phyloP scores from a whole-genome alignment of 208 protist species.

The Leishmania turanica region DNA sequence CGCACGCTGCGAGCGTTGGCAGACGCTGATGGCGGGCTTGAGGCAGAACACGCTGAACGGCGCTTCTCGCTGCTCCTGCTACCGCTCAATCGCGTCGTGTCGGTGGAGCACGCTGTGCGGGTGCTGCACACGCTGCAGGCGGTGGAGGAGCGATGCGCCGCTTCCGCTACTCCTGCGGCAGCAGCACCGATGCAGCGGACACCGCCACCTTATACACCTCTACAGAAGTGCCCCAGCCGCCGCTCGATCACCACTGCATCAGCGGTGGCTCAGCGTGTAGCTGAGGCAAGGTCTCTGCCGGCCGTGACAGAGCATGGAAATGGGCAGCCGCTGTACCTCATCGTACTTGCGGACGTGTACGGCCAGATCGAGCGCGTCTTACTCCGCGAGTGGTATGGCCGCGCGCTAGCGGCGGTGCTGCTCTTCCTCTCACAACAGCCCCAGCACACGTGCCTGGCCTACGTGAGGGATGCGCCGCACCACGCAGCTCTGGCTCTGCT shows the following conservation, averaged over 20 bases:
- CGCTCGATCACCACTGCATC: background rate
- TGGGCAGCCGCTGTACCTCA: background rate
- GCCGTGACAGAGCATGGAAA: background rate
- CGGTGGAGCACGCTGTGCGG: conserved; percentile 25
- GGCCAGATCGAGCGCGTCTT: conserved; percentile 18
- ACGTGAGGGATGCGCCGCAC: conserved; percentile 1
- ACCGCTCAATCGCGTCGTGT: conserved; percentile 20
- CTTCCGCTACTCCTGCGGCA: background rate
- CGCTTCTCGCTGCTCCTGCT: conserved; percentile 7
- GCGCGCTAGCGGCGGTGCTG: conserved; percentile 30
- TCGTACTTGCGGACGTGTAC: conserved; percentile 8
- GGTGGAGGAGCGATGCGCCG: conserved; percentile 14
- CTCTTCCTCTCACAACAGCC: conserved; percentile 23
- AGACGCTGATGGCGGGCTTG: background rate
- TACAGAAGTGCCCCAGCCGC: background rate
- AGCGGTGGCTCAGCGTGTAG: background rate
- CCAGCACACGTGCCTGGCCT: conserved; percentile 13
- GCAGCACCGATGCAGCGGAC: background rate
- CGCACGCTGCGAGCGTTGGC: conserved; percentile 7
- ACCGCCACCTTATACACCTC: background rate
- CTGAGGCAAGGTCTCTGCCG: background rate
- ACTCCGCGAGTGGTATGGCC: conserved; percentile 29
- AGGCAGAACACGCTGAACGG: background rate
- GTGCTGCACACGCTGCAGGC: conserved; percentile 24
- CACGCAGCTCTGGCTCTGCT: conserved; percentile 3